A percentile compares a stretch with the other conserved stretches of the same genome.
Evolutionary conservation across 2,329 filamentous ascomycete species (phyloP).

Genomic region (Gaeumannomyces tritici): DNA sequence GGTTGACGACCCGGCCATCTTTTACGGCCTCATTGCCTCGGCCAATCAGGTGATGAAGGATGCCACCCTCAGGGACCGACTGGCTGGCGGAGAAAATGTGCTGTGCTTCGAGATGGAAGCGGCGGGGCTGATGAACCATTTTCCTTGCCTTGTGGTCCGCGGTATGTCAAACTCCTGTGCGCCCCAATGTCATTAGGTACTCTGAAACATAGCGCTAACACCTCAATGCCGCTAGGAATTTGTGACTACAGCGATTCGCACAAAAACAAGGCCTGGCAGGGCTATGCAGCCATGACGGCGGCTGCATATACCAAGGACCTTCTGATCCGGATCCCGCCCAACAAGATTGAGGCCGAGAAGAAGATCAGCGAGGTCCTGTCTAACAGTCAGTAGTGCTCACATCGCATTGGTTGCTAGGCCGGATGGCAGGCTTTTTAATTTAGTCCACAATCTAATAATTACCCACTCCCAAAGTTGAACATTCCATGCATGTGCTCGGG

Average conservation of each 20-base stretch:
- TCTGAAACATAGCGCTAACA: too few relatives aligned
- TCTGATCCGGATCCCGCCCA: not conserved
- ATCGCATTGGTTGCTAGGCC: too few relatives aligned
- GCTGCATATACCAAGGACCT: conserved; percentile 14
- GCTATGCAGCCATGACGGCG: conserved; percentile 14
- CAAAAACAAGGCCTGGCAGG: conserved; percentile 16
- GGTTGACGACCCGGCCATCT: conserved; percentile 16
- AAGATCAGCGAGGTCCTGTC: not conserved
- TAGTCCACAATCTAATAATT: too few relatives aligned
- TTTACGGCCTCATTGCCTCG: conserved; percentile 25
- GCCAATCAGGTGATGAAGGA: conserved; percentile 21
- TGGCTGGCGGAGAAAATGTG: conserved; percentile 12
- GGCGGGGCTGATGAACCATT: conserved; percentile 20
- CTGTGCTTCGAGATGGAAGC: too few relatives aligned
- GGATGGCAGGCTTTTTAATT: too few relatives aligned
- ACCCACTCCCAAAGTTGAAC: too few relatives aligned
- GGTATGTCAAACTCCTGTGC: too few relatives aligned
- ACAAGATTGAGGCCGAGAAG: not conserved
- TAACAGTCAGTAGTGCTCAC: too few relatives aligned
- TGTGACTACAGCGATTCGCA: conserved; percentile 21
- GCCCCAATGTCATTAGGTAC: too few relatives aligned
- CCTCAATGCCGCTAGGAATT: too few relatives aligned
- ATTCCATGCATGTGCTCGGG: too few relatives aligned
- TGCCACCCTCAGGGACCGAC: conserved; percentile 14
- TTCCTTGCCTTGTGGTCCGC: conserved; percentile 19